Base-by-base conservation (phyloP, 371 early-diverging fungal species). In the Batkoa obscura region DNA sequence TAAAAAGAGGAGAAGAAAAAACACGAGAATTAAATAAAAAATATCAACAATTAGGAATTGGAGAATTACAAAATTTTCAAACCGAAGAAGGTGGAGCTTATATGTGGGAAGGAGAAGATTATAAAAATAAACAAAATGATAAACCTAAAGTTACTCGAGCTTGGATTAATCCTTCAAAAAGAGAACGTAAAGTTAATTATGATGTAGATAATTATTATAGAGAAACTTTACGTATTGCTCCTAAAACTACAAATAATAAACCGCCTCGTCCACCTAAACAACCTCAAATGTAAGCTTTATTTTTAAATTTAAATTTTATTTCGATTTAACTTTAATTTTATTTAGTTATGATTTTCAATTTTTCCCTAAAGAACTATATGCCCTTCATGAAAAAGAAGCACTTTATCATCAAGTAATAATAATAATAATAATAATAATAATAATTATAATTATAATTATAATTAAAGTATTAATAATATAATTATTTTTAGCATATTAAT, bases 71-170 rank as follows among this genome's bases (percentile, higher is more conserved):
- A 60, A 86, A 83, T 54, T 89, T 90, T 61, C 78, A 80, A 15
- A 71, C 75, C 30, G 86, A 86, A 53, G 63, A 68, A 43, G 78
- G 81, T 55, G 72, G 74, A 50, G 83, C 84, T 6, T 94, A 93
- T 67, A 82, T 92, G 60, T 96, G 94, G 94, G 91, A 95, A 59
- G 98, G 98, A 3, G 87, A 96, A 60, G 90, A 95, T 68, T 92
- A 51, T 51, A 12, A 39, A 37, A 34, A 43, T n/a, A 47, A 43
- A 45, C 43, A 45, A 17, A 56, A 43, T 13, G 41, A 57, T 50
- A 41, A 41, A 33, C 43, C 51, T 33, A 32, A 5, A 10, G 36
- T 49, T 23, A 71, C 73, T 31, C 62, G 74, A 8, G 67, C 64
- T 33, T 87, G 88, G 88, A 81, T 94, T 55, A 79, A 84, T 52